Conservation (phyloP, 2,329 filamentous ascomycete species). For the Lojkania enalia region DNA sequence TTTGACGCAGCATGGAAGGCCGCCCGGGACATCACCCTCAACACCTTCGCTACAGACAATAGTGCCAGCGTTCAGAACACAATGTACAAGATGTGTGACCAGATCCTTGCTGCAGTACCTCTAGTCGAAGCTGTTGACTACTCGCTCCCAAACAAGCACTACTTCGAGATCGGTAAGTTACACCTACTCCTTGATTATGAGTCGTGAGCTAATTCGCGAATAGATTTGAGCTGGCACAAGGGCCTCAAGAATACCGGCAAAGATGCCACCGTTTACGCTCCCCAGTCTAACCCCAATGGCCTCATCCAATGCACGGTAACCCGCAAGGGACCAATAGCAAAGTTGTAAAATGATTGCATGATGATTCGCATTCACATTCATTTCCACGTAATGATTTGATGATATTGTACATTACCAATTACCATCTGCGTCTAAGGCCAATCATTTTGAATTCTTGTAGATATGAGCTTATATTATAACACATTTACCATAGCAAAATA, state of each 20-base stretch:
- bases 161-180: constrained; percentile 86
- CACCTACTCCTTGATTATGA: background rate
- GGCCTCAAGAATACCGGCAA: constrained; percentile 91
- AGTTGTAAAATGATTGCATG: constrained; percentile 39
- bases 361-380: background rate
- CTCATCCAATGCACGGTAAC: constrained; percentile 92
- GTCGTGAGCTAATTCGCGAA: constrained; percentile 18
- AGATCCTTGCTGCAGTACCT: constrained; percentile 77
- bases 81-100: constrained; percentile 98
- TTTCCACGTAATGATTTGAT: constrained; percentile 14
- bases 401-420: constrained; percentile 16
- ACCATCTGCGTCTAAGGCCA: constrained; percentile 10
- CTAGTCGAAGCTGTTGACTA: constrained; percentile 76
- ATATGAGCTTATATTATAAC: too few relatives aligned
- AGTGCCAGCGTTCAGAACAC: constrained; percentile 94
- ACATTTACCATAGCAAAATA: too few relatives aligned
- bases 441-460: constrained; percentile 16
- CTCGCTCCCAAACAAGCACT: constrained; percentile 94
- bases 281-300: constrained; percentile 90
- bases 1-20: constrained; percentile 81
- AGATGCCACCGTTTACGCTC: constrained; percentile 93
- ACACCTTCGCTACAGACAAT: constrained; percentile 85
- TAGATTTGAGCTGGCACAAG: constrained; percentile 96
- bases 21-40: constrained; percentile 84
- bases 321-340: constrained; percentile 54